phyloP scores from a whole-genome alignment of 2,329 filamentous ascomycete genomes.

The Verticillium longisporum region DNA sequence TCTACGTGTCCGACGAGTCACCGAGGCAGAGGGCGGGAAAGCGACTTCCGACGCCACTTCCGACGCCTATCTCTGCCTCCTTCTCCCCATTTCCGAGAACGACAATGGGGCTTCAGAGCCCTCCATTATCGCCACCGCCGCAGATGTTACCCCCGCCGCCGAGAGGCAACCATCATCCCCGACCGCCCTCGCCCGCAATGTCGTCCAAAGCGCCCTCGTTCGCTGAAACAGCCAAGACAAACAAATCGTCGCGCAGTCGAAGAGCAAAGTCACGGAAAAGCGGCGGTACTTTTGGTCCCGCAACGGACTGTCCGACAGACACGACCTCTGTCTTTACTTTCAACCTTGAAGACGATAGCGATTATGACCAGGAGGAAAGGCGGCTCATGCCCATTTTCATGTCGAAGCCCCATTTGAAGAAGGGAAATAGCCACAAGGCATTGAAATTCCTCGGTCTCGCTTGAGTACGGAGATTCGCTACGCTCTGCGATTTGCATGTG shows the following conservation, averaged over 20 bases:
- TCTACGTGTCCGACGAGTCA: conserved; percentile 35
- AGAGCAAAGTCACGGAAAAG: conserved; percentile 18
- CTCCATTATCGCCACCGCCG: conserved; percentile 7
- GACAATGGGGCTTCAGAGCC: conserved; percentile 3
- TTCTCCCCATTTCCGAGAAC: conserved; percentile 21
- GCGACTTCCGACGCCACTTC: too few species aligned
- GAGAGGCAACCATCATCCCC: not conserved
- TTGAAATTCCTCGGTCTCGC: conserved; percentile 46
- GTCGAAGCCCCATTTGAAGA: conserved; percentile 24
- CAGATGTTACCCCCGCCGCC: not conserved
- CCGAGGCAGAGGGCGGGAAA: conserved; percentile 4
- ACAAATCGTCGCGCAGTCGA: conserved; percentile 22
- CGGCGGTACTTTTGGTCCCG: conserved; percentile 1
- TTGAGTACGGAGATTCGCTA: conserved; percentile 12
- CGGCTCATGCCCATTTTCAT: conserved; percentile 45
- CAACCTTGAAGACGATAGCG: conserved; percentile 30
- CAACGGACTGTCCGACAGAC: not conserved
- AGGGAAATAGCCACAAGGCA: conserved; percentile 42
- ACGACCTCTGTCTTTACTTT: conserved; percentile 23
- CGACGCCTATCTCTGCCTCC: conserved; percentile 19
- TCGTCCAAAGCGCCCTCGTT: conserved; percentile 22
- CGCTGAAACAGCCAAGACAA: conserved; percentile 23
- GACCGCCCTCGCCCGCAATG: conserved; percentile 8
- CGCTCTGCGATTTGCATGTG: too few species aligned
- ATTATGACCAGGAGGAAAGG: conserved; percentile 40